Evolutionary conservation across 768 basidiomycete genomes (phyloP), one percentile per base, ranked within the genome.

Genomic region (Gymnopilus junonius): DNA sequence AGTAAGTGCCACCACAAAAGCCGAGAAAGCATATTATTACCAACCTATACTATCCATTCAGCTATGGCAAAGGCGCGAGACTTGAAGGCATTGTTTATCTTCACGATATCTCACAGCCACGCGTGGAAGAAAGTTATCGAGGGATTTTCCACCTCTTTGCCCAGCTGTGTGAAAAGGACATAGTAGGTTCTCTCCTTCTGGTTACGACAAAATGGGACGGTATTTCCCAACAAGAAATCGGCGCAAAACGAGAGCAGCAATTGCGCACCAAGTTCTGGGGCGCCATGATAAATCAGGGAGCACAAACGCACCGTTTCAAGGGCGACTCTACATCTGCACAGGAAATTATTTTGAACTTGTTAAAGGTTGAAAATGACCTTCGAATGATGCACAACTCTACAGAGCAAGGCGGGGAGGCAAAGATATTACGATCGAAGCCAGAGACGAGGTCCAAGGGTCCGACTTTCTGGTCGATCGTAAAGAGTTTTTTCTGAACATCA

Each of bases 211-310:
- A 57, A n/a, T 62, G 61, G 61, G 25, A 7, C 7, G 23, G 27
- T 8, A 34, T 32, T n/a, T n/a, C n/a, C 8, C 10, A 2, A 8
- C 8, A 15, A 8, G 35, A 63, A 17, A 54, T 71, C 32, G 80
- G 78, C 67, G 64, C 39, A 5, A 37, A 67, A 12, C 75, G 82
- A 4, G 82, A 82, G 62, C 54, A 11, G 4, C 48, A 51, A 32
- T 6, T 51, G 27, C 27, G n/a, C 4, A 15, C 15, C 1, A 51
- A 20, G 8, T 51, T 51, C 11, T 51, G 48, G 48, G 17, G 15
- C 1, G 1, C 17, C 4, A 51, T 51, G 48, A 7, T 51, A 8
- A 20, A n/a, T 0, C 1, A 23, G 0, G 48, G 48, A 11, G 48
- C 48, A 2, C 15, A 51, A 6, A 32, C n/a, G 10, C 27, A 8